phyloP scores from a whole-genome alignment of 495 filamentous ascomycete species.

The Penicillium canescens region DNA sequence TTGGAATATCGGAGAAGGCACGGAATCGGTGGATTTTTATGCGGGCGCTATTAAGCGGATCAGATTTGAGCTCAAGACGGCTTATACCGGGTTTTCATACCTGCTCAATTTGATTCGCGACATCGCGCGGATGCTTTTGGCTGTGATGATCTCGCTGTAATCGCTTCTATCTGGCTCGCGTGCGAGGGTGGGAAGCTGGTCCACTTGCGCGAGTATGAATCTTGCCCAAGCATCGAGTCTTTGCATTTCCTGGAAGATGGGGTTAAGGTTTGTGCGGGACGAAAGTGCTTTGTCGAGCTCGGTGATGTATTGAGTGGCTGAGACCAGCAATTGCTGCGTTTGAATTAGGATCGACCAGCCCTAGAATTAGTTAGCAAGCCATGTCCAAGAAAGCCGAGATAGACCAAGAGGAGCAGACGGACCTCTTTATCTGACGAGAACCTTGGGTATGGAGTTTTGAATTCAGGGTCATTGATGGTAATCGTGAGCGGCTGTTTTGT shows the following conservation, averaged over 20 bases:
- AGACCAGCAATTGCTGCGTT: slow-evolving; percentile 55
- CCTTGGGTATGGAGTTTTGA: slow-evolving; percentile 53
- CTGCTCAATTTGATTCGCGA: slow-evolving; percentile 32
- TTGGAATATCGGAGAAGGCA: slow-evolving; percentile 14
- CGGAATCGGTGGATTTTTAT: slow-evolving; percentile 14
- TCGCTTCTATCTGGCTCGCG: slow-evolving; percentile 39
- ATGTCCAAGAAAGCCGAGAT: not conserved
- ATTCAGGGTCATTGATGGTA: slow-evolving; percentile 54
- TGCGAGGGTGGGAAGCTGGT: slow-evolving; percentile 37
- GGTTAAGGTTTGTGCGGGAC: slow-evolving; percentile 37
- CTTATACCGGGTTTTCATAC: slow-evolving; percentile 23
- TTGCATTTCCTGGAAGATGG: slow-evolving; percentile 53
- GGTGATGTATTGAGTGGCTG: slow-evolving; percentile 55
- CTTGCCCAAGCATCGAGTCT: slow-evolving; percentile 52
- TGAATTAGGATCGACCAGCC: slow-evolving; percentile 56
- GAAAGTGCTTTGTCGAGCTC: slow-evolving; percentile 46
- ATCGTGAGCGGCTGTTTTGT: slow-evolving; percentile 48
- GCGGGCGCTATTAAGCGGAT: slow-evolving; percentile 2
- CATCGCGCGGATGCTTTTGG: slow-evolving; percentile 45
- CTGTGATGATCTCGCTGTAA: slow-evolving; percentile 42
- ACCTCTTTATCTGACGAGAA: slow-evolving; percentile 54
- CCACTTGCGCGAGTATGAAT: slow-evolving; percentile 46
- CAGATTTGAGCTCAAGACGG: not conserved
- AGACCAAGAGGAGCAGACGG: slow-evolving; percentile 10
- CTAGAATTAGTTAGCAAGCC: slow-evolving; percentile 27